A percentile compares a stretch with the other conserved stretches of the same genome.
Evolutionary conservation across 2,329 filamentous ascomycete species (phyloP).

Genomic region (Myriosclerotinia curreyana): DNA sequence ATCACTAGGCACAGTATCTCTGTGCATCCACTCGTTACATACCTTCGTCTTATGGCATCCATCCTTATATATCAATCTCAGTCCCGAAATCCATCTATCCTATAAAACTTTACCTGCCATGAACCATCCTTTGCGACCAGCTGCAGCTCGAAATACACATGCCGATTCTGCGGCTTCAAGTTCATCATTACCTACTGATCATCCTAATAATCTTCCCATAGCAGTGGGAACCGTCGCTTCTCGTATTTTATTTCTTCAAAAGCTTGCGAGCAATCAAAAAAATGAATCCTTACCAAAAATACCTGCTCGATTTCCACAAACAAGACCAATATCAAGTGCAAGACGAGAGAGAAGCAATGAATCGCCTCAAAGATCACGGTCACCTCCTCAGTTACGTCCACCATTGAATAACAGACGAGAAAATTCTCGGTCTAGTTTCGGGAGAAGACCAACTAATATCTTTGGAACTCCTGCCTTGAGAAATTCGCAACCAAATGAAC

Average conservation of each 20-base stretch:
- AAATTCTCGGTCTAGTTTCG: constrained; percentile 38
- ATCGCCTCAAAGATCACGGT: not conserved
- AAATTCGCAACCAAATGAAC: constrained; percentile 32
- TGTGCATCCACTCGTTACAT: constrained; percentile 17
- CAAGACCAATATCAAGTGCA: no score
- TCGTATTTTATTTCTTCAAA: constrained; percentile 39
- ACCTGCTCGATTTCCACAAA: constrained; percentile 28
- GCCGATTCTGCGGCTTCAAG: constrained; percentile 4
- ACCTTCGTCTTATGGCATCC: no score
- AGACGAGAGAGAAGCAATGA: not conserved
- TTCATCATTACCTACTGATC: constrained; percentile 1
- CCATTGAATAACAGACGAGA: constrained; percentile 32
- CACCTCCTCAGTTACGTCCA: constrained; percentile 23
- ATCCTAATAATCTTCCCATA: constrained; percentile 27
- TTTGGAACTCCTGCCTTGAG: constrained; percentile 34
- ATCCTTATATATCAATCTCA: not conserved
- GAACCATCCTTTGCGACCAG: constrained; percentile 29
- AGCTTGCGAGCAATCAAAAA: constrained; percentile 26
- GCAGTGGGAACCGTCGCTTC: constrained; percentile 40
- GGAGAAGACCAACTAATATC: constrained; percentile 33
- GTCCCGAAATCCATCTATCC: not conserved
- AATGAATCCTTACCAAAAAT: constrained; percentile 15
- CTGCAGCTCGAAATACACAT: constrained; percentile 22
- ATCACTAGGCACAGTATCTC: constrained; percentile 2
- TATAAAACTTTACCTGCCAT: constrained; percentile 26